phyloP scores from a whole-genome alignment of 2,329 filamentous ascomycete species.

The Clonostachys sp. region DNA sequence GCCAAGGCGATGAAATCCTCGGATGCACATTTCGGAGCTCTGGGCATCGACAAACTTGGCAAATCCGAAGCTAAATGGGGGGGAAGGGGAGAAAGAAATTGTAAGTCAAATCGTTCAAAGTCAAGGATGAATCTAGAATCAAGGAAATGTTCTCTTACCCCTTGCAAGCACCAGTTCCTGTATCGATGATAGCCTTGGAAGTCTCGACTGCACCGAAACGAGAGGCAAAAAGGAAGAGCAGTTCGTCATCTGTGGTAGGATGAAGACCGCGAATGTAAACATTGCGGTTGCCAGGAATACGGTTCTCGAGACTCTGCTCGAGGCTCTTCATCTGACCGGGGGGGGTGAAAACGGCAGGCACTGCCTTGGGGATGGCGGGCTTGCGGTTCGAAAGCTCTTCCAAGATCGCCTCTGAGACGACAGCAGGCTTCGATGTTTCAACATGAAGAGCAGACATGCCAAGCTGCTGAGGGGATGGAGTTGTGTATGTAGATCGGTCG shows the following conservation, averaged over 20 bases:
- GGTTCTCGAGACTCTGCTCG: conserved; percentile 91
- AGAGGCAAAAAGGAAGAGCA: conserved; percentile 74
- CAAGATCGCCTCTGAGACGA: conserved; percentile 43
- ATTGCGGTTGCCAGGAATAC: conserved; percentile 87
- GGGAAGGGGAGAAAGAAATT: conserved; percentile 16
- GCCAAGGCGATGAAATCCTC: conserved; percentile 87
- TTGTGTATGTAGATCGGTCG: conserved; percentile 62
- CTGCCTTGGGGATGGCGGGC: conserved; percentile 81
- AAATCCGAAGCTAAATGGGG: conserved; percentile 75
- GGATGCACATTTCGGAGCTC: conserved; percentile 93
- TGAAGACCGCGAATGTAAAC: conserved; percentile 97
- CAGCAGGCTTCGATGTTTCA: conserved; percentile 34
- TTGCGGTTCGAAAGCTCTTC: conserved; percentile 67
- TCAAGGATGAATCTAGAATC: neutral
- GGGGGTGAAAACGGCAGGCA: conserved; percentile 84
- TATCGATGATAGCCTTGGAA: conserved; percentile 97
- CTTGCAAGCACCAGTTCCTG: conserved; percentile 89
- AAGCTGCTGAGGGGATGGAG: conserved; percentile 61
- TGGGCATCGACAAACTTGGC: conserved; percentile 88
- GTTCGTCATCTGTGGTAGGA: conserved; percentile 90
- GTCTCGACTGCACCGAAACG: conserved; percentile 94
- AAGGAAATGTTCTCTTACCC: conserved; percentile 54
- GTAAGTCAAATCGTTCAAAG: neutral
- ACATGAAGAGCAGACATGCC: conserved; percentile 32
- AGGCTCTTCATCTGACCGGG: conserved; percentile 83